These are phyloP conservation scores for Taphrina populina DNA, from an alignment of 1,139 yeast genomes.

Conservation along the genomic window DNA sequence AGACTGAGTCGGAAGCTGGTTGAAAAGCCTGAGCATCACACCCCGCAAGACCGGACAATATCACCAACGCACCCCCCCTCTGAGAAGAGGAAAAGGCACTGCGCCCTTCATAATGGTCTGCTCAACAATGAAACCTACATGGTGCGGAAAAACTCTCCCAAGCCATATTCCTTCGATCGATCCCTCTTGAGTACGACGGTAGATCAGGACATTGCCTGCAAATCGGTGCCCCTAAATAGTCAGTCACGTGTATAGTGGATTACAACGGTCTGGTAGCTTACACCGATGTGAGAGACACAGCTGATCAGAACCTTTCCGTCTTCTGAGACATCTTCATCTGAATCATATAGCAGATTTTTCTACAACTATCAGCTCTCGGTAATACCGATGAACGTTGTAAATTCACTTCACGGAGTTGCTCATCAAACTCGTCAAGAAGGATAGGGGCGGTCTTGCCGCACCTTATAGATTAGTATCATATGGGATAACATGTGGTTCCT, in stretches of 20 bases:
- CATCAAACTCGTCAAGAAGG: slow-evolving; percentile 22
- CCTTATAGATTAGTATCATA: background rate
- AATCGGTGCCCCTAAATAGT: slow-evolving; percentile 25
- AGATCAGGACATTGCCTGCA: slow-evolving; percentile 33
- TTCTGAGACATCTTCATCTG: slow-evolving; percentile 7
- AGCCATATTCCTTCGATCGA: slow-evolving; percentile 26
- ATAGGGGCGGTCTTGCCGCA: slow-evolving; percentile 32
- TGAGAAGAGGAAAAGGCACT: slow-evolving; percentile 4
- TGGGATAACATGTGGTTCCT: too few relatives aligned
- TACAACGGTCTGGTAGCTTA: background rate
- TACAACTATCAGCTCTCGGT: background rate
- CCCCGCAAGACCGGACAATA: too few relatives aligned
- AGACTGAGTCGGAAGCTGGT: too few relatives aligned
- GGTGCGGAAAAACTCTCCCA: slow-evolving; percentile 31
- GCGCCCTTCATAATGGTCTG: slow-evolving; percentile 14
- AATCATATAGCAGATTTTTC: slow-evolving; percentile 18
- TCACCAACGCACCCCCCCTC: slow-evolving; percentile 33
- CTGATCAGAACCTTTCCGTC: slow-evolving; percentile 18
- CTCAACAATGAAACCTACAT: slow-evolving; percentile 23
- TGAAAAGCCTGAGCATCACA: too few relatives aligned
- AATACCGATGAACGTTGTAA: background rate
- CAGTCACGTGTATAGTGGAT: background rate
- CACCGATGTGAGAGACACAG: slow-evolving; percentile 26
- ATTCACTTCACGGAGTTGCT: slow-evolving; percentile 10
- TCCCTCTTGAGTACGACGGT: slow-evolving; percentile 7